Evolutionary conservation across 352 stramenopile genomes (phyloP), one percentile per base, ranked within the genome.

Genomic region (Pythium periplocum): DNA sequence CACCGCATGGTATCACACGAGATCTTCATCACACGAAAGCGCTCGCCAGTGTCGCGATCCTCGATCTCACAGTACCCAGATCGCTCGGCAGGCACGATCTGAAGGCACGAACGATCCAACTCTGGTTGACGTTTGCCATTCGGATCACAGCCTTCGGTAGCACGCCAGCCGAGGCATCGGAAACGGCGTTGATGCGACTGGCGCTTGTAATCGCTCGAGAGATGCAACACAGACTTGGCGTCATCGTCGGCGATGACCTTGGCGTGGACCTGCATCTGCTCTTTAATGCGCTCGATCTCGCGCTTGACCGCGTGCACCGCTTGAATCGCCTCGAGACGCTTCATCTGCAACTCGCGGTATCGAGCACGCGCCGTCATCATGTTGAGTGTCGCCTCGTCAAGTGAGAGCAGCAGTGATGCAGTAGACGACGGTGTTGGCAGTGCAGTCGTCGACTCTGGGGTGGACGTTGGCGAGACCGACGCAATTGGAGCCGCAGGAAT

Each of bases 1-100:
- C 69, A 38, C 7, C 68, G 66, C 49, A 87, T 54, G 34, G 74
- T 82, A 8, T 68, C 71, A 39, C 79, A 92, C 35, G 77, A 75
- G 10, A 82, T 72, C 43, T 86, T 68, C 82, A 90, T 90, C 35
- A 83, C 75, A 40, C 79, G 77, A 42, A 90, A 87, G 38, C 71
- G 63, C 55, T 87, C 70, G 41, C 70, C 66, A 6, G 75, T 89
- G 33, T 67, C 60, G 8, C 57, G 42, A 42, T 92, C 79, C 26
- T 74, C 10, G 41, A 92, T 42, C 48, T 90, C 75, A 35, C 82
- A 92, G 58, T 86, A 90, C 26, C 82, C 82, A 2, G 76, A 73
- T 2, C 71, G 53, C 44, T 67, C 68, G 11, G 66, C 60, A 4
- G 60, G 64, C 3, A 85, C 59, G 36, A 75, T 53, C 49, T 82